Conservation (phyloP, 2,329 filamentous ascomycete species). For the Pseudocercospora fuligena region DNA sequence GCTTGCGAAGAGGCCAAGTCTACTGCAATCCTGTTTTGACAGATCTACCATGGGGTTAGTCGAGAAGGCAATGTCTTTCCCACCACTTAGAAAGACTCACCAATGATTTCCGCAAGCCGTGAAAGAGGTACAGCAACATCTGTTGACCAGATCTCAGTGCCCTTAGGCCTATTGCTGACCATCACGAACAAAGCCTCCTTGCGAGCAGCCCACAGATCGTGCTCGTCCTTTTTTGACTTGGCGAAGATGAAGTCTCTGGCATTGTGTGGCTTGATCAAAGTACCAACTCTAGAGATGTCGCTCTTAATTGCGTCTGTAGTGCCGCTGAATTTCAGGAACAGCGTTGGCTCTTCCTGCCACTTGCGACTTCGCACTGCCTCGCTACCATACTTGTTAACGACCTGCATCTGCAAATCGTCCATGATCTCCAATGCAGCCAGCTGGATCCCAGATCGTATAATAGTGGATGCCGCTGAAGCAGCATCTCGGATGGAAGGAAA, state of each 20-base stretch:
- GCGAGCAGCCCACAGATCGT: constrained; percentile 61
- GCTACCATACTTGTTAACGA: constrained; percentile 66
- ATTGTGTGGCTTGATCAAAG: constrained; percentile 60
- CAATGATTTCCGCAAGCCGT: constrained; percentile 64
- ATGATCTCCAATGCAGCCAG: constrained; percentile 83
- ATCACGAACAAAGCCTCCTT: constrained; percentile 67
- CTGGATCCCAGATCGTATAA: constrained; percentile 76
- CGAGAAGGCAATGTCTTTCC: not conserved
- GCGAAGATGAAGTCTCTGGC: constrained; percentile 29
- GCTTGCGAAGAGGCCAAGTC: constrained; percentile 82
- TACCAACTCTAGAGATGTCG: constrained; percentile 71
- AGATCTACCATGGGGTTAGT: constrained; percentile 58
- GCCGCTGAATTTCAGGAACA: constrained; percentile 78
- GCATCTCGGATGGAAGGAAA: constrained; percentile 79
- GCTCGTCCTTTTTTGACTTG: constrained; percentile 27
- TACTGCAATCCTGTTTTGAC: constrained; percentile 87
- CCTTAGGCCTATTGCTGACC: constrained; percentile 60
- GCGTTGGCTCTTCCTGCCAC: constrained; percentile 76
- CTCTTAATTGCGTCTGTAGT: constrained; percentile 77
- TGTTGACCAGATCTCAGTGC: constrained; percentile 65
- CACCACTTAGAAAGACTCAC: not conserved
- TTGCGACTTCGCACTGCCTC: constrained; percentile 71
- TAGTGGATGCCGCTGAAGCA: constrained; percentile 71
- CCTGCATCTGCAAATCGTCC: constrained; percentile 82
- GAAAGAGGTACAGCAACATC: constrained; percentile 67